Percentiles rank a stretch among this genome's conserved stretches.
Conservation (phyloP, 116 monocot genomes). For the Trichopus zeylanicus region DNA sequence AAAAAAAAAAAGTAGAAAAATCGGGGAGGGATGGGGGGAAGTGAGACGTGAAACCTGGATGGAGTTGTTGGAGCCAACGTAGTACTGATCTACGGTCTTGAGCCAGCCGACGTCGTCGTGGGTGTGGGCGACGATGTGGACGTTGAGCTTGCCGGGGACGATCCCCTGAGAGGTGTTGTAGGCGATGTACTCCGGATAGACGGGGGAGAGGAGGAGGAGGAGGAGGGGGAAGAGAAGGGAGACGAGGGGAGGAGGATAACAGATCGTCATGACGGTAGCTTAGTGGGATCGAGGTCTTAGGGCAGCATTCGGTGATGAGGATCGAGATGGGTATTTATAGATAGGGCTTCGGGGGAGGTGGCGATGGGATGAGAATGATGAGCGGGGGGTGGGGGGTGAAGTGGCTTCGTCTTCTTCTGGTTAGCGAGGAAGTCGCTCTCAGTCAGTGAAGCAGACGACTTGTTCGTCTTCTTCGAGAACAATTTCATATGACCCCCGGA, state of each 20-base stretch:
- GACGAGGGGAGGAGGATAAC: not conserved
- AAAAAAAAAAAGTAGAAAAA: not conserved
- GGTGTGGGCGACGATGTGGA: slow-evolving; percentile 92
- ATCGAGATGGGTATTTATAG: not conserved
- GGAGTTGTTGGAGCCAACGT: slow-evolving; percentile 94
- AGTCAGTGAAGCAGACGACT: too few relatives aligned
- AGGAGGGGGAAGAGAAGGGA: not conserved
- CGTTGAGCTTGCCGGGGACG: slow-evolving; percentile 82
- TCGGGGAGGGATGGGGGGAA: not conserved
- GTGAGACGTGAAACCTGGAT: slow-evolving; percentile 55
- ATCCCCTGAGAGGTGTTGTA: slow-evolving; percentile 83
- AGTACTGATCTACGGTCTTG: slow-evolving; percentile 99
- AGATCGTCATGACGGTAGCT: slow-evolving; percentile 8
- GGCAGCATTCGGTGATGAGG: not conserved
- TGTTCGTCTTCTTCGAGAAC: too few relatives aligned
- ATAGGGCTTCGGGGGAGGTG: not conserved
- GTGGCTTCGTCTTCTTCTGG: too few relatives aligned
- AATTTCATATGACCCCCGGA: too few relatives aligned
- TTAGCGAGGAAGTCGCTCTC: too few relatives aligned
- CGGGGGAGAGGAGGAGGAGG: slow-evolving; percentile 1
- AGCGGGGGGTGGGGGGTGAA: too few relatives aligned
- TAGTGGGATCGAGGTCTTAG: not conserved
- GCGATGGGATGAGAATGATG: too few relatives aligned
- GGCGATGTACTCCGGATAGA: slow-evolving; percentile 56
- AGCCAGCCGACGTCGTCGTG: slow-evolving; percentile 99